phyloP scores from a whole-genome alignment of 257 asterid species.

The Paulownia fortunei region DNA sequence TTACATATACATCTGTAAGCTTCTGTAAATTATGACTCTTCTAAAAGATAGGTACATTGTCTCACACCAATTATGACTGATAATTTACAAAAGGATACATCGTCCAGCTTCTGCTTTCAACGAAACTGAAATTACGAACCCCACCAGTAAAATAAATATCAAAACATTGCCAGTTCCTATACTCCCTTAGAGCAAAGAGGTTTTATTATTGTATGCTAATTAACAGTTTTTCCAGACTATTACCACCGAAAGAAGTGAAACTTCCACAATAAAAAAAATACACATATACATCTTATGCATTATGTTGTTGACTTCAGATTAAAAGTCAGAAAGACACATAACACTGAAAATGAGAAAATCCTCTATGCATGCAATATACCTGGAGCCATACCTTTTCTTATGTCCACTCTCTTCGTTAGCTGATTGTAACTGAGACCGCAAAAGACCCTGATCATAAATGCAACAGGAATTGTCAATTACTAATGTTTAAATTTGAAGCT shows the following conservation, averaged over 20 bases:
- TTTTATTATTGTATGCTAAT: not conserved
- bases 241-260: conserved; percentile 16
- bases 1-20: conserved; percentile 3
- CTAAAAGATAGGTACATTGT: not conserved
- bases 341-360: conserved; percentile 1
- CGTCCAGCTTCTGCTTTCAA: conserved; percentile 9
- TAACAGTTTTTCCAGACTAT: conserved; percentile 1
- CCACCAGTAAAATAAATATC: not conserved
- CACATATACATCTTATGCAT: not conserved
- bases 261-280: not conserved
- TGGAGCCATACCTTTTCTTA: conserved; percentile 65
- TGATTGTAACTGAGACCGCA: conserved; percentile 85
- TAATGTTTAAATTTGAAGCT: not conserved
- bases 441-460: conserved; percentile 64
- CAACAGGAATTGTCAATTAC: conserved; percentile 27
- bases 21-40: conserved; percentile 1
- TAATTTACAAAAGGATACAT: not conserved
- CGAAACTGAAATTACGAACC: not conserved
- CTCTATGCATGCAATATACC: conserved; percentile 11
- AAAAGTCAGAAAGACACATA: conserved; percentile 15
- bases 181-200: conserved; percentile 8
- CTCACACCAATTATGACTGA: not conserved
- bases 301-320: conserved; percentile 13
- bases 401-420: conserved; percentile 87
- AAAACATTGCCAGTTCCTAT: not conserved